These are phyloP conservation scores for Puccinia triticina DNA, from an alignment of 1,284 basidiomycete genomes.

Conservation along the genomic window DNA sequence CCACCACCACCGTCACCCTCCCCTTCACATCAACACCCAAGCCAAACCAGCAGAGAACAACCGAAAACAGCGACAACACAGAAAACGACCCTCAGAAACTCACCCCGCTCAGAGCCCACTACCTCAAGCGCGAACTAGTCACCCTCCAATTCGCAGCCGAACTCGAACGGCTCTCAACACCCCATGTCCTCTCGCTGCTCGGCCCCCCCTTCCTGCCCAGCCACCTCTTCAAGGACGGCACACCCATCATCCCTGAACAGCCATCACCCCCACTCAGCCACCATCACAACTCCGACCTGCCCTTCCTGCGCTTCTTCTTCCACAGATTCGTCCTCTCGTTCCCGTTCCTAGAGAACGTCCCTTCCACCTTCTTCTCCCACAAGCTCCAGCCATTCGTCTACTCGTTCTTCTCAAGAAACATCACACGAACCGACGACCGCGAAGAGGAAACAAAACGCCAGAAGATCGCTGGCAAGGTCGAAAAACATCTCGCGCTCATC, in stretches of 20 bases:
- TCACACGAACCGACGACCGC: conserved; percentile 68
- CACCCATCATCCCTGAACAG: conserved; percentile 49
- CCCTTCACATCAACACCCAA: not conserved
- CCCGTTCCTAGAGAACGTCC: conserved; percentile 83
- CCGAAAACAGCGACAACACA: not conserved
- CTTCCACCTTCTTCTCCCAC: conserved; percentile 82
- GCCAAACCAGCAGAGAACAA: not conserved
- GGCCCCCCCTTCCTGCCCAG: conserved; percentile 77
- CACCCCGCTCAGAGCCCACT: conserved; percentile 85
- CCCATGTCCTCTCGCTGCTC: conserved; percentile 78
- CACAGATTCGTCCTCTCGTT: conserved; percentile 88
- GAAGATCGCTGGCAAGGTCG: conserved; percentile 72
- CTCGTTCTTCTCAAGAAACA: conserved; percentile 75
- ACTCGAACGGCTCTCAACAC: conserved; percentile 70
- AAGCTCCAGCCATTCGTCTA: conserved; percentile 90
- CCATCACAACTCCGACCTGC: conserved; percentile 67
- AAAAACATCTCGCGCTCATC: conserved; percentile 80
- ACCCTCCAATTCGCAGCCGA: conserved; percentile 80
- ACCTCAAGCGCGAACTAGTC: conserved; percentile 92
- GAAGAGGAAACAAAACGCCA: conserved; percentile 67
- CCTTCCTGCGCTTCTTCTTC: conserved; percentile 83
- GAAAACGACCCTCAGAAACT: conserved; percentile 60
- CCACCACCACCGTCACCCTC: not conserved
- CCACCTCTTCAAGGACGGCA: conserved; percentile 54
- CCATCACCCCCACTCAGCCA: conserved; percentile 23